Percentiles rank a stretch among this genome's conserved stretches.
phyloP scores from a whole-genome alignment of 179 eudicot genomes.

The Silene noctiflora region DNA sequence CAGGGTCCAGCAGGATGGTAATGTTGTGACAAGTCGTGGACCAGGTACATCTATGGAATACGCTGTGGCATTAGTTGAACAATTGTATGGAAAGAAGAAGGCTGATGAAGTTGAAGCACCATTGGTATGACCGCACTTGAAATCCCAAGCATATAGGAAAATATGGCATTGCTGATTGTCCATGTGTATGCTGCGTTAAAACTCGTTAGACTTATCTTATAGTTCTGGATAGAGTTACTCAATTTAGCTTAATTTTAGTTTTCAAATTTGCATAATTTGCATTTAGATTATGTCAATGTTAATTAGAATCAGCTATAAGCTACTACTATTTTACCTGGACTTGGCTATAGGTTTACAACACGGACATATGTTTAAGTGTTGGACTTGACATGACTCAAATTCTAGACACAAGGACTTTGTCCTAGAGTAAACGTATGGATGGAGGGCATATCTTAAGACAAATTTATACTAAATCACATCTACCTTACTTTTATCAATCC shows the following conservation, averaged over 20 bases:
- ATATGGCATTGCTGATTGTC: not conserved
- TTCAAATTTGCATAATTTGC: not conserved
- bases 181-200: not conserved
- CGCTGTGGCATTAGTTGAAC: constrained; percentile 70
- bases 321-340: too few species aligned
- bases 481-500: too few species aligned
- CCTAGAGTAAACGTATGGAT: too few species aligned
- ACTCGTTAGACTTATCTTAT: not conserved
- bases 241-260: not conserved
- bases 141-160: not conserved
- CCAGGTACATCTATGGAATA: constrained; percentile 92
- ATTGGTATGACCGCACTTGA: constrained; percentile 44
- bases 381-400: too few species aligned
- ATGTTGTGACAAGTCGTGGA: constrained; percentile 87
- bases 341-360: too few species aligned
- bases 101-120: constrained; percentile 86
- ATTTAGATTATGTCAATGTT: not conserved
- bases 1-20: constrained; percentile 86
- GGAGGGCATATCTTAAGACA: too few species aligned
- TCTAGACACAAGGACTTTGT: too few species aligned
- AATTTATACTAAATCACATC: too few species aligned
- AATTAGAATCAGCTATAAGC: too few species aligned
- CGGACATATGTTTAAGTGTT: too few species aligned
- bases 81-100: constrained; percentile 74
- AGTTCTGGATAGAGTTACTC: not conserved